Conservation (phyloP, 306 rosid genomes). For the Cicer pinnatifidum region DNA sequence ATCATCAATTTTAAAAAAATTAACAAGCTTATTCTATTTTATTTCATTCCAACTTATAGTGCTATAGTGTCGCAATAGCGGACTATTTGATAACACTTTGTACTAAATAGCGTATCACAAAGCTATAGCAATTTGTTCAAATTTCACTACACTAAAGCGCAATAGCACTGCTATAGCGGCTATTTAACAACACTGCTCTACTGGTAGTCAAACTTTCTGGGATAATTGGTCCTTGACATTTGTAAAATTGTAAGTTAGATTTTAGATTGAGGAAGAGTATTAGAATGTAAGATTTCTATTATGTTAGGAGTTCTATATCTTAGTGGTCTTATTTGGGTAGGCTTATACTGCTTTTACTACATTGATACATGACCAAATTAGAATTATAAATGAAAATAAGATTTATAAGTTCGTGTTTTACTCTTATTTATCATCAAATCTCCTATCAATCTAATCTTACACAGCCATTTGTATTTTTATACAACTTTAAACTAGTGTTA, state of each 20-base stretch:
- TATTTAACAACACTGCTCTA: too few relatives aligned
- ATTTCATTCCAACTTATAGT: too few relatives aligned
- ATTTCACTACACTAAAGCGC: too few relatives aligned
- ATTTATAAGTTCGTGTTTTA: conserved; percentile 21
- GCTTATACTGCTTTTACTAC: conserved; percentile 13
- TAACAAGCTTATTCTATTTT: too few relatives aligned
- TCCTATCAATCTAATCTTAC: conserved; percentile 27
- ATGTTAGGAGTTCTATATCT: not conserved
- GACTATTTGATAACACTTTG: too few relatives aligned
- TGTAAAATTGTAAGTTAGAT: conserved; percentile 6
- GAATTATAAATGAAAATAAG: not conserved
- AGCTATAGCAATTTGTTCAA: too few relatives aligned
- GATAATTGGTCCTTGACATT: conserved; percentile 16
- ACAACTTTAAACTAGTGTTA: not conserved
- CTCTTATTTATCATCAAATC: not conserved
- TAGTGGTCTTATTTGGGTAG: conserved; percentile 3
- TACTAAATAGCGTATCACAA: too few relatives aligned
- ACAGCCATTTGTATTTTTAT: not conserved
- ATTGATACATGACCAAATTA: conserved; percentile 1
- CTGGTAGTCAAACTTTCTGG: not conserved
- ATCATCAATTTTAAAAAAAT: too few relatives aligned
- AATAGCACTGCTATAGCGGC: too few relatives aligned
- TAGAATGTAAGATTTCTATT: conserved; percentile 17
- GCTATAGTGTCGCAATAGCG: too few relatives aligned
- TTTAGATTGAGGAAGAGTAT: not conserved